Base-by-base conservation (phyloP, 2,329 filamentous ascomycete genomes). In the Apiospora saccharicola region DNA sequence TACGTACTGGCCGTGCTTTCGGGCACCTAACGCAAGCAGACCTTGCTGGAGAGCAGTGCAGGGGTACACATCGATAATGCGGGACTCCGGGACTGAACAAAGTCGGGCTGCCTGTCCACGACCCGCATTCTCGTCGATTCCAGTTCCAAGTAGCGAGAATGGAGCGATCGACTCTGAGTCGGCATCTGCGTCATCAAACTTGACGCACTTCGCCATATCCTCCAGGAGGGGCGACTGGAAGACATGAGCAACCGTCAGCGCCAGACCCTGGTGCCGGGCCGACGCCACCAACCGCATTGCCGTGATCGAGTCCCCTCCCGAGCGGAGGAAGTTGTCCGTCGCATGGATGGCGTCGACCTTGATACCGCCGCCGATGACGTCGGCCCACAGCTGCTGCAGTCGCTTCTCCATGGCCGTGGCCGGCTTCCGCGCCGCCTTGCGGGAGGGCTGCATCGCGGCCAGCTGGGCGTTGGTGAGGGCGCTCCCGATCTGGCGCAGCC, bases 231-330 rank as follows among this genome's bases (percentile, higher is more conserved):
- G 61, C 24, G 61, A n/a, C 46, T 74, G 57, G 53, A 80, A 79
- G 3, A 81, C 73, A 10, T 77, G 75, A 2, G 72, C 73, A 1
- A 79, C 78, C 3, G 71, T 67, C 1, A 80, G 49, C 0, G 1
- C 26, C 1, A 82, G 71, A 16, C 73, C 72, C 4, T 22, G 24
- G n/a, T 74, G 49, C 14, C 75, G 71, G 0, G 78, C 76, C 0
- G 37, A 64, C 10, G 74, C 70, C 3, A 76, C 75, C 2, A 79
- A 57, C 7, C 70, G 71, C 72, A 80, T 79, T 5, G 79, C 78
- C 3, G 67, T 64, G 24, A 80, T 73, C 0, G 80, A 82, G 69
- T 81, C 76, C 4, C 80, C 80, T 0, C 80, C 80, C 3, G 81
- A 67, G 6, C 72, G 71, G 69, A 82, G 76, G 71, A 81, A 81